phyloP scores from a whole-genome alignment of 495 filamentous ascomycete species.

The Letharia lupina region DNA sequence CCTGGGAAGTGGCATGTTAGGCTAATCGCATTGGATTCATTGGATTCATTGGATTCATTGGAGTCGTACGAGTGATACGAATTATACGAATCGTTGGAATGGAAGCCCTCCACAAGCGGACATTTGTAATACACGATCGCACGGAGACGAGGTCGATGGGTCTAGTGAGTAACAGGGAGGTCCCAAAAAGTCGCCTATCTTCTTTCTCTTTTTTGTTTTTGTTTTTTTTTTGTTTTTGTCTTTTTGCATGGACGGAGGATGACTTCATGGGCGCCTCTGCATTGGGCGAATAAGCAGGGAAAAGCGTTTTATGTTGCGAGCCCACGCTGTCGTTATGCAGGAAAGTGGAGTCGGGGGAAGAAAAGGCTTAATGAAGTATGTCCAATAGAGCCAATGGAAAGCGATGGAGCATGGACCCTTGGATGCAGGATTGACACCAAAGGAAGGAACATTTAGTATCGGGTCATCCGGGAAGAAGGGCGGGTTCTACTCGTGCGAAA shows the following conservation, averaged over 20 bases:
- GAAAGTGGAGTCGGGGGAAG: neutral
- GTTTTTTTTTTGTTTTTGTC: no score
- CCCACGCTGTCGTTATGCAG: constrained; percentile 3
- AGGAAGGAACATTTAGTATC: neutral
- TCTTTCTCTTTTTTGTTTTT: no score
- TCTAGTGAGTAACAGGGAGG: neutral
- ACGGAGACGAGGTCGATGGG: constrained; percentile 3
- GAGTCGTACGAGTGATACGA: no score
- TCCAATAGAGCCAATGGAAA: neutral
- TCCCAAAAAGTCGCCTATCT: neutral
- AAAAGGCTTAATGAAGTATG: neutral
- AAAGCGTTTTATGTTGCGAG: neutral
- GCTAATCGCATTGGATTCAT: neutral
- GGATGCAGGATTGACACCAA: neutral
- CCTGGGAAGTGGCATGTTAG: constrained; percentile 4
- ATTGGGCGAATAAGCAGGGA: neutral
- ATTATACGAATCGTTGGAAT: no score
- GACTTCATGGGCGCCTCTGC: neutral
- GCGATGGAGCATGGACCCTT: neutral
- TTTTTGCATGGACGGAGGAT: neutral
- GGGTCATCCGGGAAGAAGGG: neutral
- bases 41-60: no score
- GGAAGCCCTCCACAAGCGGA: no score
- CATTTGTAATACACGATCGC: neutral
- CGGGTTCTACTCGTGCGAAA: neutral